phyloP scores from a whole-genome alignment of 225 moss, liverwort and hornwort species.

The Sphagnum contortum region DNA sequence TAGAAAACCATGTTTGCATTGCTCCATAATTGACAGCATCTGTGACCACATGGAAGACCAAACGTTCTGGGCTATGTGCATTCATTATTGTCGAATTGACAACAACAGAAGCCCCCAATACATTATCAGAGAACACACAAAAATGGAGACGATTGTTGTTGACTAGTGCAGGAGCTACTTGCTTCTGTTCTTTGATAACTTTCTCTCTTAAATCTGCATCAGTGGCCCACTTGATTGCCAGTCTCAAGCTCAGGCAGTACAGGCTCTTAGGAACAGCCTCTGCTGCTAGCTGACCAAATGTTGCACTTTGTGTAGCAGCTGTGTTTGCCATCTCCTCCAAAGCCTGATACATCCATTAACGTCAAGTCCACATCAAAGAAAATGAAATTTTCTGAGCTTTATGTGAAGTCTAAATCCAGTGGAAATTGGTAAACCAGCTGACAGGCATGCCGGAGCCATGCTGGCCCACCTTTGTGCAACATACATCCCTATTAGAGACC shows the following conservation, averaged over 20 bases:
- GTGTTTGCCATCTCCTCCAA: conserved; percentile 44
- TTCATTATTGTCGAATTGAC: conserved; percentile 74
- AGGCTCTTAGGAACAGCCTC: conserved; percentile 70
- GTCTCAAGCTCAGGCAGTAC: conserved; percentile 64
- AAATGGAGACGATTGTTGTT: conserved; percentile 56
- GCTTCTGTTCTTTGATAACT: neutral
- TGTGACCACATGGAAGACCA: conserved; percentile 83
- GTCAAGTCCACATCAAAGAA: no score
- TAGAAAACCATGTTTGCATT: conserved; percentile 73
- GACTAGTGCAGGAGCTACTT: conserved; percentile 7
- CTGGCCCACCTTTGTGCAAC: no score
- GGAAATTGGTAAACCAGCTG: no score
- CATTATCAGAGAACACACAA: conserved; percentile 83
- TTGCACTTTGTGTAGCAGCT: conserved; percentile 37
- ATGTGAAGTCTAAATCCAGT: no score
- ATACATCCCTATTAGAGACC: no score
- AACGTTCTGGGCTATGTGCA: conserved; percentile 37
- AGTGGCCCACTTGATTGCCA: conserved; percentile 32
- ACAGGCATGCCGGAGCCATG: no score
- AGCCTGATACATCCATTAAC: conserved; percentile 10
- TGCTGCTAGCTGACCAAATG: conserved; percentile 63
- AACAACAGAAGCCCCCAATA: conserved; percentile 69
- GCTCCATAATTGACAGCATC: conserved; percentile 64
- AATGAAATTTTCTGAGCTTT: no score
- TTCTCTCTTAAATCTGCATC: conserved; percentile 9